phyloP scores from a whole-genome alignment of 805 yeast genomes.

The Lachancea meyersii region DNA sequence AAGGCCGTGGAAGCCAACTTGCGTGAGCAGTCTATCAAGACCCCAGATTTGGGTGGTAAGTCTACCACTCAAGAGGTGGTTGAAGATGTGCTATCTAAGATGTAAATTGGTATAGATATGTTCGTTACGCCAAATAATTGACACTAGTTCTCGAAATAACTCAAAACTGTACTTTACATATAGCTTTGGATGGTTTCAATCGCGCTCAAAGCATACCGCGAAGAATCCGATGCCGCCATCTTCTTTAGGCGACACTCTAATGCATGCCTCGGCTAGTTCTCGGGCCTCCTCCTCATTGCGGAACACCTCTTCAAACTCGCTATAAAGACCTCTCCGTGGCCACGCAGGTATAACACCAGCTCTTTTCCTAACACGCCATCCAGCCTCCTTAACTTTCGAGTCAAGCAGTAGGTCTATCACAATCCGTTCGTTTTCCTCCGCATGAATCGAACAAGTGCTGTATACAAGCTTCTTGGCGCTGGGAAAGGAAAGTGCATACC shows the following conservation, averaged over 20 bases:
- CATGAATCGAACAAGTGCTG: constrained; percentile 92
- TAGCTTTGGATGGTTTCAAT: background rate
- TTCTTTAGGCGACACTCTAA: constrained; percentile 73
- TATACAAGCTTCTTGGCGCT: constrained; percentile 72
- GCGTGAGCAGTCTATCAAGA: constrained; percentile 63
- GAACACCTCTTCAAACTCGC: constrained; percentile 55
- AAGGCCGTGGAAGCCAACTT: constrained; percentile 92
- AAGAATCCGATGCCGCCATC: constrained; percentile 99
- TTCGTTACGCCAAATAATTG: background rate
- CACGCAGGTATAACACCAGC: constrained; percentile 70
- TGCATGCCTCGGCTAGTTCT: constrained; percentile 74
- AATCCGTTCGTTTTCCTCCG: constrained; percentile 90
- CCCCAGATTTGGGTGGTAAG: constrained; percentile 94
- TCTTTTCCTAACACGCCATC: constrained; percentile 67
- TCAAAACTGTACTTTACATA: background rate
- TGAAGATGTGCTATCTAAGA: constrained; percentile 60
- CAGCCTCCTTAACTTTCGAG: constrained; percentile 50
- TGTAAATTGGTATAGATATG: constrained; percentile 7
- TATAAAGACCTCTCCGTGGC: constrained; percentile 75
- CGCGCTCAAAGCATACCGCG: constrained; percentile 76
- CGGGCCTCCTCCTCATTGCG: constrained; percentile 40
- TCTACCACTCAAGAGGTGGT: constrained; percentile 82
- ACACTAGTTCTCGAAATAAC: too few species aligned
- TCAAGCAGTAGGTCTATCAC: constrained; percentile 73
- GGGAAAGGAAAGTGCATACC: constrained; percentile 83